phyloP scores from a whole-genome alignment of 345 rosid genomes.

The Aegle marmelos region DNA sequence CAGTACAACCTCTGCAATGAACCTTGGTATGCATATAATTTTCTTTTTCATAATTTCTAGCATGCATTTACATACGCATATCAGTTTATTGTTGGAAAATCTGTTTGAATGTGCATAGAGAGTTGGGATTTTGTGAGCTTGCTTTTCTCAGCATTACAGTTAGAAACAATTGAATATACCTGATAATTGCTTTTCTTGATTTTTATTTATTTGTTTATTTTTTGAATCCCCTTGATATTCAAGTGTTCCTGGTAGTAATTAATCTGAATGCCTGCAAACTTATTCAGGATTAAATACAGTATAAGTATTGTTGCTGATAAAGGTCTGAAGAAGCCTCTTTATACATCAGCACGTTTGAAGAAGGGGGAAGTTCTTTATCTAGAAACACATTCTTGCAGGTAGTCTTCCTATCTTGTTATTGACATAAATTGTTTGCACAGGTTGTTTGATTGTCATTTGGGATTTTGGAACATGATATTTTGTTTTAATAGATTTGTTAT shows the following conservation, averaged over 20 bases:
- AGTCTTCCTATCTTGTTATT: background rate
- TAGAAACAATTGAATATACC: background rate
- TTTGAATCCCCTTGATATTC: background rate
- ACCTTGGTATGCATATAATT: constrained; percentile 66
- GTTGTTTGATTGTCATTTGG: background rate
- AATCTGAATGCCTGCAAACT: constrained; percentile 16
- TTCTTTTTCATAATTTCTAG: constrained; percentile 6
- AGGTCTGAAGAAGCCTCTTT: constrained; percentile 91
- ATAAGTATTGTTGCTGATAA: constrained; percentile 95
- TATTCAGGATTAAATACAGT: constrained; percentile 87
- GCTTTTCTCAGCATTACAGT: too few species aligned
- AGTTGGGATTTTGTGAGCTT: background rate
- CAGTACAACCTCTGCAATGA: constrained; percentile 99
- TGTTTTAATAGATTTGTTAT: background rate
- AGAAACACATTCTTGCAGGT: constrained; percentile 98
- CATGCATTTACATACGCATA: background rate
- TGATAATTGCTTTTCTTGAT: background rate
- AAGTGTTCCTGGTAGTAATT: background rate
- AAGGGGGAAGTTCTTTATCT: constrained; percentile 95
- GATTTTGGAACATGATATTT: background rate
- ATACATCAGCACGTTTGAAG: constrained; percentile 96
- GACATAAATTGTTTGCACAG: constrained; percentile 2
- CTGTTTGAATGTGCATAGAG: background rate
- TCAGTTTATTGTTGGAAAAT: constrained; percentile 4
- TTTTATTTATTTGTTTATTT: background rate